Evolutionary conservation across 2,329 filamentous ascomycete genomes (phyloP).

Genomic region (Fonsecaea erecta): DNA sequence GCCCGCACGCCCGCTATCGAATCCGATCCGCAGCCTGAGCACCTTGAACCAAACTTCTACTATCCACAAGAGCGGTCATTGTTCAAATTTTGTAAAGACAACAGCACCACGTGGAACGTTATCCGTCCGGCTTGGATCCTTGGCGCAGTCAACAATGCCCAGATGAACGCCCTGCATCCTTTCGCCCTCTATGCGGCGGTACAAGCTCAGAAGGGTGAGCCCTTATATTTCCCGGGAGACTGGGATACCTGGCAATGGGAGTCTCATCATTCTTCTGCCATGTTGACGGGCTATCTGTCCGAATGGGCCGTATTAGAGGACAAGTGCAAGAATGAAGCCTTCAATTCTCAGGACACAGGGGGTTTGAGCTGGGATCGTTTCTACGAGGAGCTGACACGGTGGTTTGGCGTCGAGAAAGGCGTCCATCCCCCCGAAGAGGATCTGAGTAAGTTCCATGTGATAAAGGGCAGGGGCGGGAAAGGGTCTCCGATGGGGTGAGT

Average conservation of each 20-base stretch:
- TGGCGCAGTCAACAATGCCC: slow-evolving; percentile 42
- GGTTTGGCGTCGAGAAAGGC: slow-evolving; percentile 50
- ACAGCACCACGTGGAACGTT: slow-evolving; percentile 52
- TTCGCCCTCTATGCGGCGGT: slow-evolving; percentile 58
- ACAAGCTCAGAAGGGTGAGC: slow-evolving; percentile 48
- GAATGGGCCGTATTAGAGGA: slow-evolving; percentile 57
- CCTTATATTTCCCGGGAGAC: slow-evolving; percentile 53
- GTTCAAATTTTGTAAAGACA: slow-evolving; percentile 47
- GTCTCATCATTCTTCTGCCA: slow-evolving; percentile 51
- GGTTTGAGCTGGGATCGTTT: slow-evolving; percentile 55
- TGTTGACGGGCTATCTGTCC: slow-evolving; percentile 55
- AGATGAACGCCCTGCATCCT: slow-evolving; percentile 56
- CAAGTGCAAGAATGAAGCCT: slow-evolving; percentile 51
- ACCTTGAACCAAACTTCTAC: slow-evolving; percentile 59
- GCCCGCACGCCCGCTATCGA: slow-evolving; percentile 52
- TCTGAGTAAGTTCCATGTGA: slow-evolving; percentile 24
- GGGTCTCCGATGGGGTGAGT: slow-evolving; percentile 45
- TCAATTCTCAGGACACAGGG: slow-evolving; percentile 56
- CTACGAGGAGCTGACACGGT: slow-evolving; percentile 53
- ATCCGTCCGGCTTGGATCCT: slow-evolving; percentile 56
- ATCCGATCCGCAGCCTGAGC: slow-evolving; percentile 49
- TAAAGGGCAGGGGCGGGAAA: slow-evolving; percentile 31
- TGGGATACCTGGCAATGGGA: slow-evolving; percentile 51
- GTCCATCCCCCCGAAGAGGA: slow-evolving; percentile 40
- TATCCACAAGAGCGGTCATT: slow-evolving; percentile 60